Evolutionary conservation across 345 rosid genomes (phyloP).

Genomic region (Brassica incana): DNA sequence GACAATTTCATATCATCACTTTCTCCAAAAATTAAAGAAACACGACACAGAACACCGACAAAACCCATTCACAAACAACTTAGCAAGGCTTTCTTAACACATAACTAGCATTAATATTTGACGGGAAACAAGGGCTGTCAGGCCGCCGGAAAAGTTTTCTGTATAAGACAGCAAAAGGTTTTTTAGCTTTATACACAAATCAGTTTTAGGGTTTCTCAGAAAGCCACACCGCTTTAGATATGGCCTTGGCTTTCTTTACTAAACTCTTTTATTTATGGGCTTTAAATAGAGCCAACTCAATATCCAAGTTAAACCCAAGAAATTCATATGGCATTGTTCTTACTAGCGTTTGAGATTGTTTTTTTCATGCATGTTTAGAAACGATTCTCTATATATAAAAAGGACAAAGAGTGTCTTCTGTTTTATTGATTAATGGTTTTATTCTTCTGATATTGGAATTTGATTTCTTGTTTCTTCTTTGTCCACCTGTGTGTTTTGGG

Average conservation of each 20-base stretch:
- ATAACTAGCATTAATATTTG: neutral
- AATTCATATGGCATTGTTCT: too few species aligned
- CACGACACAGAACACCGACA: neutral
- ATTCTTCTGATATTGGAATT: too few species aligned
- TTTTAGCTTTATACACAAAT: neutral
- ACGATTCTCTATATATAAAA: neutral
- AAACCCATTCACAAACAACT: neutral
- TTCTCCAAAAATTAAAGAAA: neutral
- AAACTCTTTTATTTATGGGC: neutral
- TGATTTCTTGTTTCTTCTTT: neutral
- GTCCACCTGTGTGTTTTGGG: neutral
- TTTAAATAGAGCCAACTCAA: neutral
- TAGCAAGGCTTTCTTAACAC: neutral
- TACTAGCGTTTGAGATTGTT: too few species aligned
- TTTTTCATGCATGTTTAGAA: neutral
- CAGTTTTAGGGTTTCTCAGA: neutral
- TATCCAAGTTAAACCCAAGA: too few species aligned
- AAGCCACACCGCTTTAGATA: too few species aligned
- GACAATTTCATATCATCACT: slow-evolving; percentile 65
- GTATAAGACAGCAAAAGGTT: neutral
- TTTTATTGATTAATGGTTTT: neutral
- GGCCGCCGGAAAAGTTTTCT: neutral
- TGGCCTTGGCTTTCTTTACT: neutral
- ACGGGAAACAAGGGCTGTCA: neutral
- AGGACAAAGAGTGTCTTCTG: neutral